Evolutionary conservation across 2,329 filamentous ascomycete species (phyloP).

Genomic region (Ramularia collo-cygni): DNA sequence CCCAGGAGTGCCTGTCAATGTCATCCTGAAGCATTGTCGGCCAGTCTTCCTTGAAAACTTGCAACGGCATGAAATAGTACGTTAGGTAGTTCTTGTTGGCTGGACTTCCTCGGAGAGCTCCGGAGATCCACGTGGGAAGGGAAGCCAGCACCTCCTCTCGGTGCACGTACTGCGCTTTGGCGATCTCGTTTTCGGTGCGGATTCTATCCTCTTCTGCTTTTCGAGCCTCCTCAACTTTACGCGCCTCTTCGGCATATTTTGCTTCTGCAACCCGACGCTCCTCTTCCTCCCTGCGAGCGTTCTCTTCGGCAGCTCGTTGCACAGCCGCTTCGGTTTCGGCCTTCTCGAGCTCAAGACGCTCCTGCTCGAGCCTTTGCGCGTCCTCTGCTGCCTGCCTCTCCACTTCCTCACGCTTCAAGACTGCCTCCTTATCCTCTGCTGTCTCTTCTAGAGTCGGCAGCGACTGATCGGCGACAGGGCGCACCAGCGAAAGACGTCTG

Average conservation of each 20-base stretch:
- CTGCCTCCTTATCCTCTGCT: conserved; percentile 16
- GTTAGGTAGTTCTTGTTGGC: conserved; percentile 13
- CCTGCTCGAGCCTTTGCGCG: conserved; percentile 8
- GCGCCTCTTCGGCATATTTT: conserved; percentile 21
- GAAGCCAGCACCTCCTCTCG: conserved; percentile 17
- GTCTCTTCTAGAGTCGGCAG: conserved; percentile 23
- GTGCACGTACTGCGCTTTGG: conserved; percentile 16
- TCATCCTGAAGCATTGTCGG: conserved; percentile 6
- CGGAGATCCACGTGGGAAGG: conserved; percentile 18
- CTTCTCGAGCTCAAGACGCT: conserved; percentile 14
- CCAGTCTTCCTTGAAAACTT: conserved; percentile 16
- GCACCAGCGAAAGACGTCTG: conserved; percentile 23
- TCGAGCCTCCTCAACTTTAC: conserved; percentile 11
- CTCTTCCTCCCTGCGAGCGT: conserved; percentile 20
- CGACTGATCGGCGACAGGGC: conserved; percentile 15
- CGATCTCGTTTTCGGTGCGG: conserved; percentile 15
- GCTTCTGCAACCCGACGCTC: conserved; percentile 14
- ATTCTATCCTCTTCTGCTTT: conserved; percentile 12
- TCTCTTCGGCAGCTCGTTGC: conserved; percentile 21
- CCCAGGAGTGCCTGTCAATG: conserved; percentile 14
- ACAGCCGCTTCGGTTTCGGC: conserved; percentile 21
- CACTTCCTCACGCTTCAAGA: conserved; percentile 14
- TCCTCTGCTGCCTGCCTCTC: conserved; percentile 16
- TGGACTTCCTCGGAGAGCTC: conserved; percentile 12
- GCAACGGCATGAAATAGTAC: conserved; percentile 22